Evolutionary conservation across 2,329 filamentous ascomycete genomes (phyloP).

Genomic region (Chlorencoelia australis): DNA sequence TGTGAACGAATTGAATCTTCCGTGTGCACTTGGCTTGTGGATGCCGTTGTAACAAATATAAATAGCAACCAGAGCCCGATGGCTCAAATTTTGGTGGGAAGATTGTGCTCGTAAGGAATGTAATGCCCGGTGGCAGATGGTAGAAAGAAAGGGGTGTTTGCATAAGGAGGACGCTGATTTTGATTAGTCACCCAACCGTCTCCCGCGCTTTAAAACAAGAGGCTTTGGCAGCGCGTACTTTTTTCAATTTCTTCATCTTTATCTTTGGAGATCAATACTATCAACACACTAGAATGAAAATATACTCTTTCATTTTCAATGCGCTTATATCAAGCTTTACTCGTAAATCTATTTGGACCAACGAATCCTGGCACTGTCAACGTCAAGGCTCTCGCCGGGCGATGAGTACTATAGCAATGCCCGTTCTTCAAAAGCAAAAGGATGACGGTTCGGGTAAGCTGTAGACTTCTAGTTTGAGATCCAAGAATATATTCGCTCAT

Average conservation of each 20-base stretch:
- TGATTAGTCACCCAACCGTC: too few species aligned
- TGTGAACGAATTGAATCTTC: too few species aligned
- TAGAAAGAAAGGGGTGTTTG: too few species aligned
- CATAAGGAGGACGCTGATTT: too few species aligned
- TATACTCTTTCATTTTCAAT: slow-evolving; percentile 6
- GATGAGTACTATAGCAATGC: slow-evolving; percentile 9
- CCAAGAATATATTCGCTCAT: slow-evolving; percentile 4
- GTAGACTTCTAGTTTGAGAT: slow-evolving; percentile 7
- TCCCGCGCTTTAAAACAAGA: too few species aligned
- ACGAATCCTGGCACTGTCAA: slow-evolving; percentile 7
- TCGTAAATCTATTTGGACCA: slow-evolving; percentile 8
- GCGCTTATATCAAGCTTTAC: slow-evolving; percentile 4
- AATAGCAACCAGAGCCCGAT: too few species aligned
- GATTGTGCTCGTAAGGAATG: too few species aligned
- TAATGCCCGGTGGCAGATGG: too few species aligned
- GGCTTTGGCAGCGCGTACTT: too few species aligned
- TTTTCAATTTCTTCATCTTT: slow-evolving; percentile 5
- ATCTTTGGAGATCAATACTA: slow-evolving; percentile 3
- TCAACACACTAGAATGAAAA: slow-evolving; percentile 8
- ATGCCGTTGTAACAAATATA: too few species aligned
- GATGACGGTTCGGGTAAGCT: slow-evolving; percentile 10
- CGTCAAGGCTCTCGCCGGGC: slow-evolving; percentile 8
- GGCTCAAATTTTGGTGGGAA: too few species aligned
- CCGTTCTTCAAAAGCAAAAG: slow-evolving; percentile 12
- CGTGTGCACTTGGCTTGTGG: too few species aligned